Conservation (phyloP, 768 basidiomycete genomes). For the Hericium coralloides region DNA sequence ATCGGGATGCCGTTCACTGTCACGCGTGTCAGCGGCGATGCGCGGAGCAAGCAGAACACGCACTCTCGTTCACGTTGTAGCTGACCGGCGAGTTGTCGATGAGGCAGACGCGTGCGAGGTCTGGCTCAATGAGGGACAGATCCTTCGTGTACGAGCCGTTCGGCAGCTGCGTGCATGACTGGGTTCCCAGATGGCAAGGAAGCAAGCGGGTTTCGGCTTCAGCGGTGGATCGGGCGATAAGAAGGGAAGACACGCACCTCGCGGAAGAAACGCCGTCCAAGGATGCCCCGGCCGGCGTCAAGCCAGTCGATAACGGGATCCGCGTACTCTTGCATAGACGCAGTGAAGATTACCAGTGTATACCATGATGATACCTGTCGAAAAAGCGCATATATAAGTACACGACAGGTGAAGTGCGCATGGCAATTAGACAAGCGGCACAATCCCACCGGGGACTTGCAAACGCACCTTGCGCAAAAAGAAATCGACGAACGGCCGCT, state of each 20-base stretch:
- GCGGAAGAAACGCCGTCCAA: constrained; percentile 83
- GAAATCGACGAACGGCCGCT: constrained; percentile 94
- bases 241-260: constrained; percentile 48
- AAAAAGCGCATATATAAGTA: not conserved
- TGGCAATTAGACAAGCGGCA: not conserved
- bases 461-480: constrained; percentile 73
- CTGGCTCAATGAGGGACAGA: constrained; percentile 75
- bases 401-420: not conserved
- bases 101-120: constrained; percentile 88
- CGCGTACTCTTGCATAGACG: constrained; percentile 98
- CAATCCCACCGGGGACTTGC: not conserved
- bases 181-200: not conserved
- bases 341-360: constrained; percentile 96
- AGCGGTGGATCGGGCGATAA: not conserved
- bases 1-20: constrained; percentile 97
- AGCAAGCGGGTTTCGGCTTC: not conserved
- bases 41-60: constrained; percentile 15
- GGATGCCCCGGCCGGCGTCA: constrained; percentile 87
- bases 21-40: not conserved
- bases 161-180: constrained; percentile 89
- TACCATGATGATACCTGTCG: constrained; percentile 96
- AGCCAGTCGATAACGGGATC: constrained; percentile 99
- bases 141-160: constrained; percentile 97
- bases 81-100: constrained; percentile 94
- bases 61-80: constrained; percentile 90